phyloP scores from a whole-genome alignment of 345 rosid genomes.

The Aegle marmelos region DNA sequence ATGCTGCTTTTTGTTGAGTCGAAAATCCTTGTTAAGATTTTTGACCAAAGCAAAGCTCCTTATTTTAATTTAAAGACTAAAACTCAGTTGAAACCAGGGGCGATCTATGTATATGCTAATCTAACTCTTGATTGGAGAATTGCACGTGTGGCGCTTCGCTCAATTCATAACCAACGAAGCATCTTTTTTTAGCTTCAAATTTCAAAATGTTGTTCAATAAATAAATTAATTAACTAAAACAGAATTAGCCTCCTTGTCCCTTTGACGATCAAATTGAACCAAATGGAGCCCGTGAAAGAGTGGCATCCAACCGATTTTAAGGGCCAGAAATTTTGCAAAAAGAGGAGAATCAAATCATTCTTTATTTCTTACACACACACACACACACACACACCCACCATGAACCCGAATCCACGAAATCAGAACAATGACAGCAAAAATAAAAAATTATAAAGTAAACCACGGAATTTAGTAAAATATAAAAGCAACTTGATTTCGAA shows the following conservation, averaged over 20 bases:
- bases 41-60: slow-evolving; percentile 1
- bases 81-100: background rate
- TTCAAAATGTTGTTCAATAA: background rate
- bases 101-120: background rate
- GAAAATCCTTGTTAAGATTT: background rate
- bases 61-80: background rate
- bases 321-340: background rate
- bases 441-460: slow-evolving; percentile 8
- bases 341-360: background rate
- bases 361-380: too few relatives aligned
- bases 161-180: background rate
- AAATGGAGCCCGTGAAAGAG: slow-evolving; percentile 25
- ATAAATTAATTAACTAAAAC: background rate
- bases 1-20: background rate
- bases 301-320: slow-evolving; percentile 24
- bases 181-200: background rate
- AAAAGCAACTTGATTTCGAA: background rate
- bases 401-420: slow-evolving; percentile 9
- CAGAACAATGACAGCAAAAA: background rate
- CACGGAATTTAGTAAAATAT: background rate
- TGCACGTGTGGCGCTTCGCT: slow-evolving; percentile 18
- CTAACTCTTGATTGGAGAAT: background rate
- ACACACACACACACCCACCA: too few relatives aligned
- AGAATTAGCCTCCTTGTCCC: background rate
- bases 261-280: slow-evolving; percentile 3